A percentile compares a stretch with the other conserved stretches of the same genome.
These are phyloP conservation scores for Cyclotella sp. DNA, from an alignment of 108 stramenopile species.

Conservation along the genomic window DNA sequence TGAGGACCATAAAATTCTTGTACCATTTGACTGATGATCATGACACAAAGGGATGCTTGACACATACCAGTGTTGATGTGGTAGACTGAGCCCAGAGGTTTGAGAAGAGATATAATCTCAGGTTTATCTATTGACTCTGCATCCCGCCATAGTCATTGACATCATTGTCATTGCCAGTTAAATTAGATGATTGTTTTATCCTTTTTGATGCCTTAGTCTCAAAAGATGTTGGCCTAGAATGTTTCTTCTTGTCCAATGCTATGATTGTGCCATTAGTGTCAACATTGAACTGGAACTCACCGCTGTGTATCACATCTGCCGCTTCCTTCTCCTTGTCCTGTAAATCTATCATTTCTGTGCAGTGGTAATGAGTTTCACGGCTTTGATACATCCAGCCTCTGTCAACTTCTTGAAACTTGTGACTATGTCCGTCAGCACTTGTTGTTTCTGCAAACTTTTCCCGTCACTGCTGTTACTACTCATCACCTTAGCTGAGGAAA, in stretches of 20 bases:
- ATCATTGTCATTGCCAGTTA: neutral
- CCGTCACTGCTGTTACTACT: neutral
- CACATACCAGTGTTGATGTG: constrained; percentile 48
- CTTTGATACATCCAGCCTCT: constrained; percentile 65
- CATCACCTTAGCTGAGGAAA: neutral
- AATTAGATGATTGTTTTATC: constrained; percentile 45
- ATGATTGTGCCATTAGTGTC: constrained; percentile 31
- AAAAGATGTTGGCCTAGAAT: neutral
- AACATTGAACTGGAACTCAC: constrained; percentile 53
- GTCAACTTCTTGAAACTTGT: constrained; percentile 60
- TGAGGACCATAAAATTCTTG: constrained; percentile 62
- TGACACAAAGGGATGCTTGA: constrained; percentile 74
- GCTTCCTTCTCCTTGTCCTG: constrained; percentile 19
- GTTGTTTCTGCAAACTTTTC: constrained; percentile 1
- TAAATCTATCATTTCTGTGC: constrained; percentile 20
- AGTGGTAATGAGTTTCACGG: constrained; percentile 53
- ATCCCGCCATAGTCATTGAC: constrained; percentile 22
- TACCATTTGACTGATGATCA: constrained; percentile 65
- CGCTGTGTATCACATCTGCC: constrained; percentile 50
- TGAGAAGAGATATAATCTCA: constrained; percentile 28
- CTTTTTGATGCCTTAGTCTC: constrained; percentile 35
- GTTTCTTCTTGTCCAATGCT: constrained; percentile 11
- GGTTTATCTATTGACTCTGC: constrained; percentile 28
- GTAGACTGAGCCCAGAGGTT: constrained; percentile 59
- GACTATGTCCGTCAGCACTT: constrained; percentile 50